Conservation (phyloP, 2,329 filamentous ascomycete species). For the Ceratocystis papillata region DNA sequence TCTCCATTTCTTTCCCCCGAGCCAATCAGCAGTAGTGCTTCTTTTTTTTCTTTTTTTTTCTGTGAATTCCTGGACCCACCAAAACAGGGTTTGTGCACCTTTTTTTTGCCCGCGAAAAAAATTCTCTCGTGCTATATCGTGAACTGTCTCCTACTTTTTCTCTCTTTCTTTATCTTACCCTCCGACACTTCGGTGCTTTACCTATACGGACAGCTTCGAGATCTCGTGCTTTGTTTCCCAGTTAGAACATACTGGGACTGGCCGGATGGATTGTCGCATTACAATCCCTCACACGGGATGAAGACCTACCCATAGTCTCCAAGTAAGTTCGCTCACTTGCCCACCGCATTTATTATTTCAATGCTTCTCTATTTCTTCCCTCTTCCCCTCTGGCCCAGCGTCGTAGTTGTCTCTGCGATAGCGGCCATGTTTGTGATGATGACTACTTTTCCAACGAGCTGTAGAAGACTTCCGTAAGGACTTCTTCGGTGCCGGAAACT, state of each 20-base stretch:
- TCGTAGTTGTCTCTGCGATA: background rate
- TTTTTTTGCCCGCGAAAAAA: constrained; percentile 3
- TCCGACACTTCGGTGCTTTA: background rate
- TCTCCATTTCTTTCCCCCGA: background rate
- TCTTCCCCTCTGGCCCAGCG: background rate
- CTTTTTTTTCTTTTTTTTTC: background rate
- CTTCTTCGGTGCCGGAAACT: constrained; percentile 24
- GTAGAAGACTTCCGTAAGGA: constrained; percentile 25
- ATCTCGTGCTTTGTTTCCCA: constrained; percentile 14
- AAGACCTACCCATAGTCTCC: constrained; percentile 8
- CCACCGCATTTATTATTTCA: background rate
- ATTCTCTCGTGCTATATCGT: background rate
- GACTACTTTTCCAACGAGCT: constrained; percentile 38
- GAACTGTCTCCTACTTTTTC: background rate
- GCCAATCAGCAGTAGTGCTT: background rate
- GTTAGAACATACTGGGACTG: constrained; percentile 18
- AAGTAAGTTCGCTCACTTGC: no score
- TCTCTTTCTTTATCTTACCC: background rate
- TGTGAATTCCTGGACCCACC: background rate
- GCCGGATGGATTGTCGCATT: constrained; percentile 19
- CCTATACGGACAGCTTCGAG: background rate
- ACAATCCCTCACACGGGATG: constrained; percentile 23
- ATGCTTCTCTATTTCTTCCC: constrained; percentile 13
- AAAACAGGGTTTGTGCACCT: constrained; percentile 7
- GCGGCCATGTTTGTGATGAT: constrained; percentile 41